Evolutionary conservation across 495 filamentous ascomycete species (phyloP).

Genomic region (Trichoderma orchidacearum): DNA sequence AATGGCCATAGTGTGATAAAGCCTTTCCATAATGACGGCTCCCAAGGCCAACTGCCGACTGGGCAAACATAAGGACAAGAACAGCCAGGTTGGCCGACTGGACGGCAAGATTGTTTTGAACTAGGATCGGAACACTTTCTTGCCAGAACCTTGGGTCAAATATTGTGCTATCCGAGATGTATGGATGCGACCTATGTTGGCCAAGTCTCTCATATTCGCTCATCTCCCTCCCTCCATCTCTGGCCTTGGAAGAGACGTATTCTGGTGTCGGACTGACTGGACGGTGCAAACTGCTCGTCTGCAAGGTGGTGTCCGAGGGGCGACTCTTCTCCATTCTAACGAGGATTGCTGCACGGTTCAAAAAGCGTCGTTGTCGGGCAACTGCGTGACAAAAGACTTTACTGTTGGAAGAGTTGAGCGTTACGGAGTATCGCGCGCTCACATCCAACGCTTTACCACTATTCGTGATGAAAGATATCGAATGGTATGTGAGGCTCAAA

Average conservation of each 20-base stretch:
- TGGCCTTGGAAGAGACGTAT: neutral
- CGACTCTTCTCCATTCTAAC: too few relatives aligned
- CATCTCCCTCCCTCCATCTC: neutral
- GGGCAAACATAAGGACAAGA: constrained; percentile 4
- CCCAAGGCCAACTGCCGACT: neutral
- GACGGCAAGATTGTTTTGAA: constrained; percentile 7
- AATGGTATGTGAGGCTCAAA: too few relatives aligned
- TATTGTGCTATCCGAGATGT: neutral
- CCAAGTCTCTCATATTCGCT: neutral
- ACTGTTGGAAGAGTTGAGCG: too few relatives aligned
- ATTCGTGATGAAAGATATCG: too few relatives aligned
- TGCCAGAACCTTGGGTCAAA: constrained; percentile 10
- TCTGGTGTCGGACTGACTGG: neutral
- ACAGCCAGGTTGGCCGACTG: constrained; percentile 14
- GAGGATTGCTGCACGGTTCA: too few relatives aligned
- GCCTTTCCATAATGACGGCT: constrained; percentile 11
- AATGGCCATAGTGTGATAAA: constrained; percentile 13
- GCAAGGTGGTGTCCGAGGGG: too few relatives aligned
- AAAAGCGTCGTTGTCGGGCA: too few relatives aligned
- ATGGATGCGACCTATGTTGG: neutral
- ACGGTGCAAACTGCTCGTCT: too few relatives aligned
- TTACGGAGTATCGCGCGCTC: too few relatives aligned
- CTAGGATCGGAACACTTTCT: constrained; percentile 10
- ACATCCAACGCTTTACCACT: too few relatives aligned
- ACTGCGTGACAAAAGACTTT: too few relatives aligned